These are phyloP conservation scores for Arthrobotrys entomopaga DNA, from an alignment of 2,329 filamentous ascomycete species.

Conservation along the genomic window DNA sequence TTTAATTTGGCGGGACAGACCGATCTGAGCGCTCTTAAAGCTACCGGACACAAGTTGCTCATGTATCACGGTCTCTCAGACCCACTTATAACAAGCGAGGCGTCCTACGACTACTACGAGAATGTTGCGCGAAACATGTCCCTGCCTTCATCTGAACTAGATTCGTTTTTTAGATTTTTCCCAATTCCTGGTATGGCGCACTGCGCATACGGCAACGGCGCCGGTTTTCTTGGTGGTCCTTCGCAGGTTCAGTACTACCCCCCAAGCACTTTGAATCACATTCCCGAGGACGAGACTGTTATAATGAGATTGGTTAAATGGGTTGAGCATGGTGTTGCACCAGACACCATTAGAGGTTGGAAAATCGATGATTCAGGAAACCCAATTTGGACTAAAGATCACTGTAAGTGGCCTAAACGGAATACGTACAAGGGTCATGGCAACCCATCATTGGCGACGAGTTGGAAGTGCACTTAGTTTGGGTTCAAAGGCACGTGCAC, in stretches of 20 bases:
- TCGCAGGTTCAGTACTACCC: conserved; percentile 1
- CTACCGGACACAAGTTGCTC: conserved; percentile 64
- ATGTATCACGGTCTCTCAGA: conserved; percentile 64
- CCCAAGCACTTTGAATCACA: background rate
- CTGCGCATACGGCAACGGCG: conserved; percentile 59
- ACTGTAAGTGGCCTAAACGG: conserved; percentile 29
- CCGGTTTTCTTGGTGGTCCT: conserved; percentile 19
- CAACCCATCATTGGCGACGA: conserved; percentile 1
- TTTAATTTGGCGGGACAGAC: conserved; percentile 62
- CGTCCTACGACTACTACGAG: conserved; percentile 22
- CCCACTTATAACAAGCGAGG: background rate
- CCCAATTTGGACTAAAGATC: conserved; percentile 14
- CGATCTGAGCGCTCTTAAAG: conserved; percentile 62
- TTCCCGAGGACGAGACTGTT: background rate
- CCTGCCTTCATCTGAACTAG: conserved; percentile 40
- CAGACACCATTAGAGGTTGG: conserved; percentile 59
- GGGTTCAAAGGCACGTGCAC: no score
- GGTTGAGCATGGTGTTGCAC: conserved; percentile 64
- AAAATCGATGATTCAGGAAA: conserved; percentile 12
- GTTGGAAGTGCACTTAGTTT: conserved; percentile 17
- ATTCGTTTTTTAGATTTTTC: conserved; percentile 61
- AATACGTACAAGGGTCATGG: conserved; percentile 30
- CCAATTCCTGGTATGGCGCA: conserved; percentile 60
- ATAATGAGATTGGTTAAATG: conserved; percentile 66
- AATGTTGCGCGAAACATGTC: conserved; percentile 21